Percentiles rank a stretch among this genome's conserved stretches.
phyloP scores from a whole-genome alignment of 2,329 filamentous ascomycete species.

The Penicillium sp. region DNA sequence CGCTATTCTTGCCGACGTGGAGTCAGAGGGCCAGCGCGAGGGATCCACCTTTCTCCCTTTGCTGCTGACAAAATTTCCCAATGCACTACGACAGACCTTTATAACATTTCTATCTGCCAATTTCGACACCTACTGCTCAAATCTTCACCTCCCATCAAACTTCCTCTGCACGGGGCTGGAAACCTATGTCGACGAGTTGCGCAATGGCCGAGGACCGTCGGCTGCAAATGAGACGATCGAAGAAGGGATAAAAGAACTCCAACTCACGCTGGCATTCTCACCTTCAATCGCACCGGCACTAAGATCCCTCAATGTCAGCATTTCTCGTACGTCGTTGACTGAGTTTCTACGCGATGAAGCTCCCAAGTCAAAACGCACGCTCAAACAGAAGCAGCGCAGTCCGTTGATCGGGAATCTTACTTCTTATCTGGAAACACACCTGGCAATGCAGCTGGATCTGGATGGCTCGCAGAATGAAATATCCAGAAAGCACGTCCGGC shows the following conservation, averaged over 20 bases:
- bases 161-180: constrained; percentile 47
- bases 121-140: constrained; percentile 49
- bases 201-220: not conserved
- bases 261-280: constrained; percentile 39
- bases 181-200: constrained; percentile 28
- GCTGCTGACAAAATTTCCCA: constrained; percentile 50
- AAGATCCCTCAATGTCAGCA: constrained; percentile 32
- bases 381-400: constrained; percentile 11
- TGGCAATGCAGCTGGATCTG: constrained; percentile 40
- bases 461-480: constrained; percentile 10
- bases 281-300: constrained; percentile 32
- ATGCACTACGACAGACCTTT: constrained; percentile 46
- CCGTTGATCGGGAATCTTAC: constrained; percentile 25
- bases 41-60: constrained; percentile 49
- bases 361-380: constrained; percentile 2
- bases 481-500: constrained; percentile 28
- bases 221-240: constrained; percentile 19
- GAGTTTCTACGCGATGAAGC: constrained; percentile 17
- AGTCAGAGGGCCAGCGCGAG: constrained; percentile 18
- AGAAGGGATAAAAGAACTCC: constrained; percentile 36
- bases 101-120: constrained; percentile 47
- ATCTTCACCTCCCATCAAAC: constrained; percentile 41
- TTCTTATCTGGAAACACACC: constrained; percentile 36
- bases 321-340: constrained; percentile 29
- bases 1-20: constrained; percentile 44